Evolutionary conservation across 345 rosid genomes (phyloP), one percentile per base, ranked within the genome.

Genomic region (Jatropha curcas): DNA sequence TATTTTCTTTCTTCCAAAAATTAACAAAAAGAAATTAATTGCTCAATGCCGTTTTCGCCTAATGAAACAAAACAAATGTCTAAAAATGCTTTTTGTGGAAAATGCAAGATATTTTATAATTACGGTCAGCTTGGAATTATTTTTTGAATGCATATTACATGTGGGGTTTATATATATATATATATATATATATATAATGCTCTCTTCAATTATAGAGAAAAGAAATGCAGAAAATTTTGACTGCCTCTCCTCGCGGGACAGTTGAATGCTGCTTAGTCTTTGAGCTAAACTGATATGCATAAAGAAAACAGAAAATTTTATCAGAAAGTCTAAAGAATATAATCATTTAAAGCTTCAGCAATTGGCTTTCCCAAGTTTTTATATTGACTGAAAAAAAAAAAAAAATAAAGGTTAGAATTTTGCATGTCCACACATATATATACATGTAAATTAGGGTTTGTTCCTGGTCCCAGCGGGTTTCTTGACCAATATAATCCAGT

Each of bases 211-310:
- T 59, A n/a, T 28, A 50, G 33, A 48, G 7, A 24, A 8, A 28
- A 17, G 16, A 33, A 8, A 74, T 16, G 77, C 77, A 46, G 77
- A 37, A 74, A 74, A 67, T 14, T 45, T 74, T 74, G 77, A 74
- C 77, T 74, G 72, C 60, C 51, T 57, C 35, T 43, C 59, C 52
- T 16, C 13, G 48, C 4, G 45, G 65, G 66, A 46, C 63, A 45
- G 70, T 66, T 73, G 71, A 66, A 55, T 55, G 5, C 24, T 8
- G 33, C 39, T 65, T 27, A 53, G 30, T 37, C 51, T 14, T 37
- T 35, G 2, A 17, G 41, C 25, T 30, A 25, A 57, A 16, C 13
- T 9, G 0, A 65, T 12, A 68, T 1, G 34, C 3, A 60, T 12
- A 22, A 25, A 43, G 1, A 60, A 34, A 8, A n/a, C 22, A 20